Base-by-base conservation (phyloP, 768 basidiomycete species). In the Dentipellis sp. region DNA sequence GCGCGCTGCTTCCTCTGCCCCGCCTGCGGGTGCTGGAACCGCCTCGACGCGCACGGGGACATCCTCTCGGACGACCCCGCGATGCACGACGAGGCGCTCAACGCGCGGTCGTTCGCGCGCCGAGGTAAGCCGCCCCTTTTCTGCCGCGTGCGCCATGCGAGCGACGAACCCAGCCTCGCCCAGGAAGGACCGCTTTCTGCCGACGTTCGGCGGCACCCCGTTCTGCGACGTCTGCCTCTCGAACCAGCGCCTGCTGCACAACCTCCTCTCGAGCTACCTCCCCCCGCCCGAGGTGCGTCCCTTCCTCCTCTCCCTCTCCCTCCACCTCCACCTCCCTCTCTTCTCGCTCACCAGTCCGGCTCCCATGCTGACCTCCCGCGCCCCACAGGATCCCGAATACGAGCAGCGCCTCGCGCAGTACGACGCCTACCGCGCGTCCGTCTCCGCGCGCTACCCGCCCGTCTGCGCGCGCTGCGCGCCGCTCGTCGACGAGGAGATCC, bases 221-320 rank as follows among this genome's bases (percentile, higher is more conserved):
- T 94, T 95, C 72, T 97, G 94, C 70, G 84, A 87, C 62, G 82
- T 81, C 7, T 97, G 94, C 68, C 84, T 87, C 63, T 89, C 91
- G n/a, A 97, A 97, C 69, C 94, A 97, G 65, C 86, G 83, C 74
- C 78, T 97, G 39, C 74, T 92, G 53, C 74, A 89, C 58, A 91
- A 93, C 68, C 79, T 97, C 55, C 72, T 97, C 35, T 88, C 93
- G 14, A 93, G 88, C 63, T 97, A 94, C 68, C 78, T 95, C 0
- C 93, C 93, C 10, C 72, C 81, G 22, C 79, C 83, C 9, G 59
- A 62, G n/a, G 78, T 49, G 21, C 47, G 47, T 4, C 22, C 16
- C 21, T 14, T 14, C 40, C 40, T 17, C 14, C 40, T 17, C 6
- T 11, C 47, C 5, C 22, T 19, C 47, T 6, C 23, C n/a, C 57